Conservation (phyloP, 2,329 filamentous ascomycete genomes). For the Talaromyces funiculosus region DNA sequence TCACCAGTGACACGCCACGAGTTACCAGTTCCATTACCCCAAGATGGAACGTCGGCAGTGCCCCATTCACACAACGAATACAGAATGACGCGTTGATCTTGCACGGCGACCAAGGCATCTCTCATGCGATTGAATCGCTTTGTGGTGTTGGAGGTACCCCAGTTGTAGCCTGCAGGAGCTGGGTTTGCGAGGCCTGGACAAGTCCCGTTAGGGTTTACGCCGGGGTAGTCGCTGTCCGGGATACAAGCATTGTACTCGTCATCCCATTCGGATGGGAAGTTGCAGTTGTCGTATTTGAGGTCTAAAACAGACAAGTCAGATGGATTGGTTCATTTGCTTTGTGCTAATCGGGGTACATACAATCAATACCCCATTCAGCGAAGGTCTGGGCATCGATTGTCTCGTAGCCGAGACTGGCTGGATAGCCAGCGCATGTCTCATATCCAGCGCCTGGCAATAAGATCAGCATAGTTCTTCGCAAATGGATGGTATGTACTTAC, state of each 20-base stretch:
- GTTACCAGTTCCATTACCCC: constrained; percentile 47
- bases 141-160: constrained; percentile 43
- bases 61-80: constrained; percentile 54
- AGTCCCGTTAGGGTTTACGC: constrained; percentile 37
- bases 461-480: neutral
- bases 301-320: constrained; percentile 27
- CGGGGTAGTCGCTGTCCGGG: constrained; percentile 32
- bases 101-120: constrained; percentile 43
- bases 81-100: constrained; percentile 40
- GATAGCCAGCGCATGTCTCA: constrained; percentile 52
- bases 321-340: neutral
- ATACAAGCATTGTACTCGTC: constrained; percentile 39
- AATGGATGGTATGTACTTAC: constrained; percentile 7
- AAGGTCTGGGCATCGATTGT: constrained; percentile 54
- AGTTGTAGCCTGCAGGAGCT: constrained; percentile 48
- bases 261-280: constrained; percentile 33
- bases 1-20: constrained; percentile 40
- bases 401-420: constrained; percentile 54
- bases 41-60: constrained; percentile 44
- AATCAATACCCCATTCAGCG: constrained; percentile 56
- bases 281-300: constrained; percentile 56
- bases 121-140: constrained; percentile 48
- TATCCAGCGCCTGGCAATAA: constrained; percentile 24
- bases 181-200: constrained; percentile 31
- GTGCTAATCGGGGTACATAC: constrained; percentile 17